Base-by-base conservation (phyloP, 805 yeast genomes). In the Tanozyma kutaoensis region DNA sequence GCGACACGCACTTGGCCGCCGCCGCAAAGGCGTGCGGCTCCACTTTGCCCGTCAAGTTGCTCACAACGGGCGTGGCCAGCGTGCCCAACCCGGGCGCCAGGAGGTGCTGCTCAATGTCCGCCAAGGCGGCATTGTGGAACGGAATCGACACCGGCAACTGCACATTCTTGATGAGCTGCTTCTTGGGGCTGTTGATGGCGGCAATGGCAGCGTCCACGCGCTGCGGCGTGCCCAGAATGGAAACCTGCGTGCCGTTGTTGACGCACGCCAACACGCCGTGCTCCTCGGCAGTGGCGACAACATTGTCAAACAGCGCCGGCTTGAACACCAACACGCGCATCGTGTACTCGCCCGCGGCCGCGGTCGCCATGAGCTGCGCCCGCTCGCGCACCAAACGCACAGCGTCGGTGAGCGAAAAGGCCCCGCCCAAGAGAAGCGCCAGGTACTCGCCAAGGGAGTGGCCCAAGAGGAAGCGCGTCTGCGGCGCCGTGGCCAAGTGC, bases 141-240 rank as follows among this genome's bases (percentile, higher is more conserved):
- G 76, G 73, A 2, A 69, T 60, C 2, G 53, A 43, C 6, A 67
- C 74, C 2, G 66, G 58, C 24, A 69, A 40, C 22, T 35, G 35
- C 1, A 47, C 43, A 3, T 47, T 32, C 32, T 48, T 48, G 9
- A 53, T 36, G 4, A 46, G 41, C 10, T 32, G 35, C 29, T 33
- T 38, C n/a, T 24, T 22, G 25, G 36, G 34, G 11, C 33, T 7
- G 16, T 36, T 30, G 4, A 39, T 20, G 13, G 33, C 34, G 9
- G 14, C 31, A 1, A 59, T 35, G 8, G 45, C 41, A 3, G 32
- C 28, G 6, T 38, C 37, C 2, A 69, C 34, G 2, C 38, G 43
- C 2, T 25, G 22, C 5, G 30, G 31, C 9, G 37, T 39, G 3
- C 76, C 76, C 3, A 71, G 58, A 4, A 67, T 35, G 13, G 61